Base-by-base conservation (phyloP, 108 stramenopile genomes). In the Cyclotella distinguenda region DNA sequence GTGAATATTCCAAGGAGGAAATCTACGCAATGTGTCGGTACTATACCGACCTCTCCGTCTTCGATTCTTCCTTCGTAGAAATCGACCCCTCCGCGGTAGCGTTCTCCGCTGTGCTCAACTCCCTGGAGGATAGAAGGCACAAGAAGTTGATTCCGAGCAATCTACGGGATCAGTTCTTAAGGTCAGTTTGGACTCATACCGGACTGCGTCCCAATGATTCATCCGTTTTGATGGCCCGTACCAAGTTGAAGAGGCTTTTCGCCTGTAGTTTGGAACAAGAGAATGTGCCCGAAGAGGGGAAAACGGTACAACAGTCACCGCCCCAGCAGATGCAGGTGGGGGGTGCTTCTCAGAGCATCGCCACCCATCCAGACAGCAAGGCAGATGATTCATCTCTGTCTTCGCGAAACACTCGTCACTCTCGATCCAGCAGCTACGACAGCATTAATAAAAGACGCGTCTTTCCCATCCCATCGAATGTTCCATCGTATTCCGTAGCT, bases 61-160 rank as follows among this genome's bases (percentile, higher is more conserved):
- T 86, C 56, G 87, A 91, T 58, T 74, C 84, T 11, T 78, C 65
- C 49, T 91, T 86, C 59, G 82, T 88, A 4, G 73, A 72, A 30
- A 45, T 68, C 39, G 51, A 71, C 35, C 54, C 80, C 12, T 86
- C 84, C 5, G 68, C 79, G 4, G 67, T 91, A 34, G 87, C 90
- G 0, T 72, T 86, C 38, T 84, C 90, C 1, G 73, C 87, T 12
- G 60, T 91, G 31, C 61, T 84, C n/a, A 84, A 82, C 45, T 82
- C 74, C 28, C 32, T 84, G 33, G 82, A 86, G 10, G 80, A 70
- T 52, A n/a, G 49, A 18, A 67, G 65, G 49, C 53, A 72, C 49
- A 16, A 67, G 22, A 34, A 35, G 25, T 33, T 64, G 26, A 74
- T 73, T 15, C 27, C 66, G 0, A 6, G 40, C 0, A 26, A 31